Evolutionary conservation across 2,329 filamentous ascomycete species (phyloP).

Genomic region (Clarireedia sp.): DNA sequence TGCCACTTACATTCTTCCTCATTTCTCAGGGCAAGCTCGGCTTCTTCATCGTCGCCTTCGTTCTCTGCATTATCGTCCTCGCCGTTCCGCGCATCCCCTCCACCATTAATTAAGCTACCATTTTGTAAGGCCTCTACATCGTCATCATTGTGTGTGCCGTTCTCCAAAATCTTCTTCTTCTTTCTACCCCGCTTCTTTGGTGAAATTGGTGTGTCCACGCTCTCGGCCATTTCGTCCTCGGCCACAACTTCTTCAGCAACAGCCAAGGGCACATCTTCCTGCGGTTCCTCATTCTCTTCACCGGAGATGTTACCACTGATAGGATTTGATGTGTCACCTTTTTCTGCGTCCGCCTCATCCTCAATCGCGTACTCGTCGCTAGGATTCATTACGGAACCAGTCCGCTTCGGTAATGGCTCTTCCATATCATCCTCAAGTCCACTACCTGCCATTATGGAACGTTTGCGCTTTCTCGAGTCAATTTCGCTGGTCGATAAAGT

Average conservation of each 20-base stretch:
- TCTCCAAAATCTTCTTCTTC: conserved; percentile 29
- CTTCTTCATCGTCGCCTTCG: conserved; percentile 49
- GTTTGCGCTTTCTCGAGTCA: conserved; percentile 33
- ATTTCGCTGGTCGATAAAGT: conserved; percentile 18
- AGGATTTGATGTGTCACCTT: conserved; percentile 30
- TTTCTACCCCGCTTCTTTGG: conserved; percentile 30
- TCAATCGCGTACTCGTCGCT: conserved; percentile 39
- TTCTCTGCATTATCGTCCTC: conserved; percentile 45
- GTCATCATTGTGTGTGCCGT: conserved; percentile 21
- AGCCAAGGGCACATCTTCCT: conserved; percentile 39
- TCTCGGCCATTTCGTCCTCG: conserved; percentile 32
- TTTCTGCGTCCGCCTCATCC: conserved; percentile 36
- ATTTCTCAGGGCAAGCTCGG: conserved; percentile 49
- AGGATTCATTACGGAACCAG: conserved; percentile 37
- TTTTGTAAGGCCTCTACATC: conserved; percentile 16
- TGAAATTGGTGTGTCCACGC: conserved; percentile 18
- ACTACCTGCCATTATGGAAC: conserved; percentile 27
- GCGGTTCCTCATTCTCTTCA: conserved; percentile 37
- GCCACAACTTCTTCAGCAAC: conserved; percentile 34
- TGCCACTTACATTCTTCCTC: conserved; percentile 54
- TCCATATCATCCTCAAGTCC: conserved; percentile 29
- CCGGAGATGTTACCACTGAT: conserved; percentile 28
- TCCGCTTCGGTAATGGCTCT: conserved; percentile 41
- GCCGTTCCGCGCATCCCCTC: conserved; percentile 32
- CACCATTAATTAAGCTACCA: conserved; percentile 20